Base-by-base conservation (phyloP, 345 rosid species). In the Theobroma cacao region DNA sequence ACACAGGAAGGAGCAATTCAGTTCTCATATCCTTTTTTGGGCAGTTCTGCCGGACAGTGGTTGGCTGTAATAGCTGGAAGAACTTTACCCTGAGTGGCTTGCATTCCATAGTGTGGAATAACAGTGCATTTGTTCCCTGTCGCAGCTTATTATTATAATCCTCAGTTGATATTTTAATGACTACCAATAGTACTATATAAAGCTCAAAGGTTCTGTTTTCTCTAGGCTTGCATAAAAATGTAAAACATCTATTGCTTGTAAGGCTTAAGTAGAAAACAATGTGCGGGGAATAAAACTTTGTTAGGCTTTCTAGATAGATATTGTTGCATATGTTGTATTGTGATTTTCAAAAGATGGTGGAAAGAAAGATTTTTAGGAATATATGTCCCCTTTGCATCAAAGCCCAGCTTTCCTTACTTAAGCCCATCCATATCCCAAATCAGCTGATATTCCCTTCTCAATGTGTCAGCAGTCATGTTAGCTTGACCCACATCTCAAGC, bases 401-500 rank as follows among this genome's bases (percentile, higher is more conserved):
- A 75, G 30, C 77, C 68, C 78, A 74, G n/a, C 36, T 60, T 70
- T 75, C 63, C 14, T 47, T 67, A 31, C 61, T 50, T 48, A 63
- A 60, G 79, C 79, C 5, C 63, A 55, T 81, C 80, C 43, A 71
- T 31, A 40, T 77, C 47, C 64, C 52, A 80, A 74, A 80, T 79
- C 47, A 66, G 66, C 28, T 81, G 60, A 80, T 79, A 84, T 86
- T 82, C 87, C 80, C 81, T 77, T 77, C 41, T 36, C 58, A 65
- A 24, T 79, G 75, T 72, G 69, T 80, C 81, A 79, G 75, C 71
- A 48, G 58, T 30, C 84, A 81, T 75, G 82, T 68, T 66, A 47
- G 68, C 87, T 76, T 68, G 75, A 66, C 85, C 83, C 82, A 59
- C 74, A 14, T 75, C 5, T 75, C 62, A 78, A 86, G 84, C 80